Base-by-base conservation (phyloP, 139 green algal genomes). In the Chara braunii region DNA sequence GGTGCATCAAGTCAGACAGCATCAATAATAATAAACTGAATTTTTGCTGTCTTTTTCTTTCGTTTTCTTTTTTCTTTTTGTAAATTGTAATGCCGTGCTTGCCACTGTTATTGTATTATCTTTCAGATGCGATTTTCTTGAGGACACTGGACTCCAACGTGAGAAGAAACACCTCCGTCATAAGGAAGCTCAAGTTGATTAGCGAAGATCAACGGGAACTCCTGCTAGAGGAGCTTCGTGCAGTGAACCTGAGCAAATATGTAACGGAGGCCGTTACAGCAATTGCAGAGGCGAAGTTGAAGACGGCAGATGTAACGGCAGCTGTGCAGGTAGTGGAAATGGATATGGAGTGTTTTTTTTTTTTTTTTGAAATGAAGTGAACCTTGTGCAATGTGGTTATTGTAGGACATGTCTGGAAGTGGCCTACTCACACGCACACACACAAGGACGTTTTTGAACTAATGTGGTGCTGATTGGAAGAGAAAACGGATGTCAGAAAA, bases 161-260 rank as follows among this genome's bases (percentile, higher is more conserved):
- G 33, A 98, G 97, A 73, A 79, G 81, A 36, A 97, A 97, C 75
- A 88, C 77, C 0, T 82, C 85, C 0, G 58, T 96, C 3, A 86
- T 89, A 18, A 91, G 93, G 64, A 93, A 90, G 73, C 78, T 98
- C 31, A 35, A 44, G 23, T 44, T 51, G 22, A 11, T 82, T 33
- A 74, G 37, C 32, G 73, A 82, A 36, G 74, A 80, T 32, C 33
- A 59, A 11, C 23, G 14, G 18, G 29, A 64, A 14, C 26, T 43
- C 7, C 22, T 83, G 22, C 36, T 82, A 31, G 54, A 80, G 9
- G 75, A 82, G 11, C 26, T 82, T 35, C 22, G 34, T 29, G 64
- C 43, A 22, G 64, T 80, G 14, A 82, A 82, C 52, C 68, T 78
- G 12, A 67, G 33, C 52, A 83, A 95, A 82, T 97, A 97, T 59